Evolutionary conservation across 2,329 filamentous ascomycete species (phyloP).

Genomic region (Pestalotiopsis fici): DNA sequence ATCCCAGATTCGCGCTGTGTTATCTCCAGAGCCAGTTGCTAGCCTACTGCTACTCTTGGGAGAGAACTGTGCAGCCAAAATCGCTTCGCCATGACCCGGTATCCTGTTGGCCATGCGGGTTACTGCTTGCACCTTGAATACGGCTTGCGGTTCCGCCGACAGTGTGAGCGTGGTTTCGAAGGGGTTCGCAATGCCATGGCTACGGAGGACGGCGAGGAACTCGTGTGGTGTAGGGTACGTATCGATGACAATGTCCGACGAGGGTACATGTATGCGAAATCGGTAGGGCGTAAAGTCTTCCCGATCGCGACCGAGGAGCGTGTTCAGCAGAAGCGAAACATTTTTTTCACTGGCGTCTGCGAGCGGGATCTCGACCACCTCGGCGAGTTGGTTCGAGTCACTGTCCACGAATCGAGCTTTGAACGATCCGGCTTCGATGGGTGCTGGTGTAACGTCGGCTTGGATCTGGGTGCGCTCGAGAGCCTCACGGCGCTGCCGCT

Average conservation of each 20-base stretch:
- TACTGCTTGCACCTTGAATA: constrained; percentile 91
- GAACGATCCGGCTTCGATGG: constrained; percentile 72
- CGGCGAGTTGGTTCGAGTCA: constrained; percentile 69
- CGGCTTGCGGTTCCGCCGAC: constrained; percentile 77
- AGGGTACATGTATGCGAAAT: constrained; percentile 61
- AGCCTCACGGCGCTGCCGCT: constrained; percentile 78
- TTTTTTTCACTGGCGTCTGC: constrained; percentile 88
- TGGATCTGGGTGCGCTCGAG: constrained; percentile 73
- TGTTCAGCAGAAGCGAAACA: constrained; percentile 83
- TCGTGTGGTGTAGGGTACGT: constrained; percentile 52
- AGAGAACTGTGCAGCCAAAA: constrained; percentile 83
- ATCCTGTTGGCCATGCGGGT: constrained; percentile 88
- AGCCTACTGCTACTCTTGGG: constrained; percentile 75
- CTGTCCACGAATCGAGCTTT: constrained; percentile 88
- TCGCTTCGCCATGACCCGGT: constrained; percentile 88
- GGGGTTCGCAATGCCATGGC: constrained; percentile 58
- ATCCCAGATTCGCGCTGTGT: constrained; percentile 91
- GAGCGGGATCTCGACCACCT: constrained; percentile 74
- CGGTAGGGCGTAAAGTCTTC: constrained; percentile 64
- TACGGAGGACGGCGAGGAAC: constrained; percentile 53
- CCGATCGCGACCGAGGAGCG: constrained; percentile 69
- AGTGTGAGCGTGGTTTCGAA: constrained; percentile 58
- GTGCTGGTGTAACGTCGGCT: constrained; percentile 70
- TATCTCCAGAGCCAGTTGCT: constrained; percentile 88
- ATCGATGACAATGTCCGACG: constrained; percentile 53